Base-by-base conservation (phyloP, 2,329 filamentous ascomycete species). In the Tolypocladium sp. region DNA sequence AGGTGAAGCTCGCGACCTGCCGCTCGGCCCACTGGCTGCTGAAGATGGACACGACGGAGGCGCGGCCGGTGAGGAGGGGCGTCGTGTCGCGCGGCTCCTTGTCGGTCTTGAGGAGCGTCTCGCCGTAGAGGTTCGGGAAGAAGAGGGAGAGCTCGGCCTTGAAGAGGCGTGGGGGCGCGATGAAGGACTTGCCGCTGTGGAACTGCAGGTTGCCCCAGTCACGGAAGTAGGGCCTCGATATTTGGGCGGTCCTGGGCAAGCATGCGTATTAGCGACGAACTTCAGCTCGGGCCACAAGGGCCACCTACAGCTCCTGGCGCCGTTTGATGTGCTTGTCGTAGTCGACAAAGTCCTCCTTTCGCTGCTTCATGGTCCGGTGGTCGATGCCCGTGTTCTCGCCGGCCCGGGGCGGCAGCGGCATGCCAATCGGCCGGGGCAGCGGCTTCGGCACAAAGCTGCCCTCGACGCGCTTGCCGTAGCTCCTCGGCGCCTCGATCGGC, bases 121-220 rank as follows among this genome's bases (percentile, higher is more conserved):
- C 79, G 53, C 94, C 94, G 71, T 83, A 84, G 60, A 99, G 79
- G 75, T 99, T 99, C 53, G 94, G 94, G 76, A 99, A 97, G 79
- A 89, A 97, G 63, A 97, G 83, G 6, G 93, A 89, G 57, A 86
- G 82, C 44, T 95, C 90, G 64, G 82, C 82, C 68, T 87, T 89
- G 81, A 97, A 97, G 55, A 93, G 82, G n/a, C 88, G 82, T 4
- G 89, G 85, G 42, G 93, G 93, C 25, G 91, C 87, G 57, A 93
- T 78, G 76, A 97, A 99, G 30, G 91, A 91, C 75, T 99, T 99
- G 68, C 94, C 94, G 67, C 92, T 85, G 75, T 94, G 87, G 64
- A 87, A 82, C 57, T 81, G 80, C 73, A 97, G 83, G 75, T 95
- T 94, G 61, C 84, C 85, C 89, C 92, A 97, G 80, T 99, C 93